Evolutionary conservation across 108 stramenopile species (phyloP), one percentile per base, ranked within the genome.

Genomic region (Skeletonema potamos): DNA sequence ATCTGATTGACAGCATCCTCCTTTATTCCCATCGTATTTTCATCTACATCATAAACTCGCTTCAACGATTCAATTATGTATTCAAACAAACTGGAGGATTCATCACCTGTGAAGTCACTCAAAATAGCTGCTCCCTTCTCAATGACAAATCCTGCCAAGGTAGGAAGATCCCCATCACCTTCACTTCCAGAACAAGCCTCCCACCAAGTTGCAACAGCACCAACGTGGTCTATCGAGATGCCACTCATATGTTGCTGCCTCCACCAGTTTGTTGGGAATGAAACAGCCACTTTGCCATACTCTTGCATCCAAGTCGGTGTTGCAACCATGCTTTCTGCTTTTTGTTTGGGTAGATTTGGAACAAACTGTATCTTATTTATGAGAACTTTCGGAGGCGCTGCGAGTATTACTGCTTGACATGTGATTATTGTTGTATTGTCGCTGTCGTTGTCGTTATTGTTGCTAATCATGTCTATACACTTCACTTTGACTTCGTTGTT

Each of bases 251-350:
- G 13, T 41, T 28, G 58, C 27, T 6, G 4, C 3, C 70, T 36
- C 70, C 69, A 62, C 70, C 70, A 70, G 44, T 70, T 70, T 20
- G 11, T 12, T 9, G 43, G 33, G 22, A 70, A 70, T 27, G 70
- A 70, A 3, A 70, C 70, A 5, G 44, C 41, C 6, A 70, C 70
- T 26, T 70, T 70, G 58, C 70, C 70, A 36, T 70, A 70, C 3
- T 70, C 70, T 36, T 70, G 41, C 70, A 70, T 70, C 70, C 70
- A 70, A 20, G 70, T 70, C 4, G 70, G 70, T 27, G 70, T 70
- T 30, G 70, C 70, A 27, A 70, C 39, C 70, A 70, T 70, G 26
- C 59, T 54, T 12, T 62, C 70, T 13, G 33, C 5, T 27, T 70
- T 70, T 5, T 32, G 37, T 36, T 39, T 60, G n/a, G 70, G 59